Evolutionary conservation across 2,329 filamentous ascomycete species (phyloP).

Genomic region (Ascochyta rabiei): DNA sequence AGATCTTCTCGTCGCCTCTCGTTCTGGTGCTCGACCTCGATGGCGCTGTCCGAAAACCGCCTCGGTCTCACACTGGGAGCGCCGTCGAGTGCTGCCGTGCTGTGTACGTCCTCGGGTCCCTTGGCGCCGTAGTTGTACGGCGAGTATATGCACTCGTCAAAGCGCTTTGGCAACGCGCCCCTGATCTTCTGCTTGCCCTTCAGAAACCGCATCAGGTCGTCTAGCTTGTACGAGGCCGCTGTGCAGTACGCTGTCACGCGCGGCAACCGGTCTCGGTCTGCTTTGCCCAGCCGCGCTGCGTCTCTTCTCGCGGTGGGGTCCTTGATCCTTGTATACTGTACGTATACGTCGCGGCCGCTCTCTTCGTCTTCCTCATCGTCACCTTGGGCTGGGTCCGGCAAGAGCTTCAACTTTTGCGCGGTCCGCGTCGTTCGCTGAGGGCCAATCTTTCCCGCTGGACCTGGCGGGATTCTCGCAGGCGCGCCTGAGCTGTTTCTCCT

Average conservation of each 20-base stretch:
- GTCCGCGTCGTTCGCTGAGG: constrained; percentile 95
- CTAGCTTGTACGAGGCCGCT: constrained; percentile 87
- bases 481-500: constrained; percentile 83
- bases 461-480: constrained; percentile 53
- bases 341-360: constrained; percentile 93
- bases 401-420: constrained; percentile 94
- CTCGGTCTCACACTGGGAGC: constrained; percentile 57
- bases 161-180: constrained; percentile 85
- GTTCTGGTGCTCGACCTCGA: constrained; percentile 68
- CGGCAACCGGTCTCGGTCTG: constrained; percentile 84
- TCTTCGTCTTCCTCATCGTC: constrained; percentile 82
- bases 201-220: constrained; percentile 85
- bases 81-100: constrained; percentile 39
- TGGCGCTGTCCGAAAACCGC: constrained; percentile 74
- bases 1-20: constrained; percentile 65
- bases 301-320: constrained; percentile 91
- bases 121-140: constrained; percentile 78
- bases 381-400: constrained; percentile 85
- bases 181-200: constrained; percentile 81
- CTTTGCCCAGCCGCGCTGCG: constrained; percentile 90
- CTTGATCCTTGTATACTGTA: constrained; percentile 96
- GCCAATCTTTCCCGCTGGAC: constrained; percentile 74
- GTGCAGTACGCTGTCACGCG: constrained; percentile 97
- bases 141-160: constrained; percentile 97
- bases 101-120: constrained; percentile 44